A percentile compares a stretch with the other conserved stretches of the same genome.
phyloP scores from a whole-genome alignment of 2,329 filamentous ascomycete species.

The Pezicula neosporulosa region DNA sequence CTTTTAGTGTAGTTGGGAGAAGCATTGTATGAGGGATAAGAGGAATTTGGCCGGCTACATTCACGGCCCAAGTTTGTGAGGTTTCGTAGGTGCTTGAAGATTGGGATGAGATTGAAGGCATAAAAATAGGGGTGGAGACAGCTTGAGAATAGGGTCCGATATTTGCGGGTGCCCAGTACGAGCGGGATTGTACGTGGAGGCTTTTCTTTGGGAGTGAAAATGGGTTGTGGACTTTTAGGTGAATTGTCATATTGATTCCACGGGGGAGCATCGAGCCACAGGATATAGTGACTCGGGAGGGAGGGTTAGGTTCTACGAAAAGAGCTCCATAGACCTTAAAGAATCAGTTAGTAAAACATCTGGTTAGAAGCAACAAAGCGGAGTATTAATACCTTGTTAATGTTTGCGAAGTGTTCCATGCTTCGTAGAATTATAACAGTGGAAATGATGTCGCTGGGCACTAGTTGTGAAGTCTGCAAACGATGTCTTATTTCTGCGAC shows the following conservation, averaged over 20 bases:
- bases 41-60: slow-evolving; percentile 88
- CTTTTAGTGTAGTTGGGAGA: slow-evolving; percentile 34
- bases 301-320: slow-evolving; percentile 77
- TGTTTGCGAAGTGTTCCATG: slow-evolving; percentile 73
- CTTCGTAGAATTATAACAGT: slow-evolving; percentile 67
- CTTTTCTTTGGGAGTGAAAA: slow-evolving; percentile 42
- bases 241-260: slow-evolving; percentile 57
- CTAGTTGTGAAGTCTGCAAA: slow-evolving; percentile 33
- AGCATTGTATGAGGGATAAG: slow-evolving; percentile 78
- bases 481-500: slow-evolving; percentile 40
- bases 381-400: slow-evolving; percentile 53
- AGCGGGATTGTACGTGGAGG: slow-evolving; percentile 87
- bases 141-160: slow-evolving; percentile 97
- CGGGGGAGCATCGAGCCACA: slow-evolving; percentile 64
- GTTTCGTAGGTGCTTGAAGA: slow-evolving; percentile 22
- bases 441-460: slow-evolving; percentile 45
- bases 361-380: not conserved
- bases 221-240: slow-evolving; percentile 33
- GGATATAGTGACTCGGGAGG: slow-evolving; percentile 79
- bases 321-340: slow-evolving; percentile 63
- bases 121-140: slow-evolving; percentile 48
- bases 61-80: slow-evolving; percentile 38
- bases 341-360: not conserved
- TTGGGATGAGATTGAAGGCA: no score
- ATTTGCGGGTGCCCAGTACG: slow-evolving; percentile 97